A percentile compares a stretch with the other conserved stretches of the same genome.
Evolutionary conservation across 176 grass and related monocot species (phyloP).

Genomic region (Pontederia crassipes): DNA sequence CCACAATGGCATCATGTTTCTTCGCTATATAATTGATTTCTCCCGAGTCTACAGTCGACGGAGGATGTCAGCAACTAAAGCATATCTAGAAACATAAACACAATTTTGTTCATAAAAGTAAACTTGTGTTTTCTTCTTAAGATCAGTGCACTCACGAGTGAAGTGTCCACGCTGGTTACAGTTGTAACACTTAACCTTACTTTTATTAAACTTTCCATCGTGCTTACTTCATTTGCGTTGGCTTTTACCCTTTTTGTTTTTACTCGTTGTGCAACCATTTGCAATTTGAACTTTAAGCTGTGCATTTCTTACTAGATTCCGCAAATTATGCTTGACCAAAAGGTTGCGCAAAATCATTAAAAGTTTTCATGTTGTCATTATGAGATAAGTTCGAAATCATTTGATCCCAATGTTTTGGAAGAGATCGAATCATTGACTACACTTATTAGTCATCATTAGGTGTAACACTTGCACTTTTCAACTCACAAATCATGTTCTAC

Average conservation of each 20-base stretch:
- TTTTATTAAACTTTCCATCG: neutral
- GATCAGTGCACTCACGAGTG: neutral
- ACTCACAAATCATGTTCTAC: neutral
- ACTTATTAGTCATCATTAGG: slow-evolving; percentile 10
- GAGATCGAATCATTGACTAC: slow-evolving; percentile 4
- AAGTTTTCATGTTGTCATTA: slow-evolving; percentile 12
- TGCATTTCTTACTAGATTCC: neutral
- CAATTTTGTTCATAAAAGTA: neutral
- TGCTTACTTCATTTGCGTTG: neutral
- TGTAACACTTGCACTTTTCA: neutral
- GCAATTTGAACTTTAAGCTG: neutral
- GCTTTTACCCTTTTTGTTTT: neutral
- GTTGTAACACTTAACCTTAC: neutral
- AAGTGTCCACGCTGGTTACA: neutral
- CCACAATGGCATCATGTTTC: neutral
- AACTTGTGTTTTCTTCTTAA: neutral
- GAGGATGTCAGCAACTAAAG: neutral
- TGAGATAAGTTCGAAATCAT: slow-evolving; percentile 6
- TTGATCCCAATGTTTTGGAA: neutral
- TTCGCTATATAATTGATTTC: neutral
- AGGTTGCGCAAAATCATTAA: slow-evolving; percentile 1
- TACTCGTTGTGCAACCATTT: neutral
- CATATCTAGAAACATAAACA: neutral
- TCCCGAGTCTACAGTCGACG: neutral
- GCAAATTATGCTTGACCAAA: neutral